A percentile compares a stretch with the other conserved stretches of the same genome.
Evolutionary conservation across 352 stramenopile species (phyloP).

Genomic region (Phytophthora litchii): DNA sequence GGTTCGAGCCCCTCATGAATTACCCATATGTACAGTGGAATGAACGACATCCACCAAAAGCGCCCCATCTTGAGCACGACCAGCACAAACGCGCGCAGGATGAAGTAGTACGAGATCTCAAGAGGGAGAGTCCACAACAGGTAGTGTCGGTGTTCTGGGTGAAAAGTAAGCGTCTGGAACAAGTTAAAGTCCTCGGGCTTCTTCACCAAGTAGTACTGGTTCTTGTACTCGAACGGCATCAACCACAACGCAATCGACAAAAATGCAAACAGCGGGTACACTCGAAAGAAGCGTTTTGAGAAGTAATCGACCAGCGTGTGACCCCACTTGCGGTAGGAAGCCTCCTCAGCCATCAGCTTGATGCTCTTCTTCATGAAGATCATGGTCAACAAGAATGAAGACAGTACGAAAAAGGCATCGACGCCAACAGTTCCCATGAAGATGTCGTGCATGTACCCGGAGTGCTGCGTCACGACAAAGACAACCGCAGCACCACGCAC

Average conservation of each 20-base stretch:
- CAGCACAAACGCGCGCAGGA: slow-evolving; percentile 19
- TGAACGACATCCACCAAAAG: slow-evolving; percentile 25
- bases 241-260: slow-evolving; percentile 13
- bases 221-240: slow-evolving; percentile 12
- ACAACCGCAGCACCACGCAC: slow-evolving; percentile 7
- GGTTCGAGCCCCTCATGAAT: slow-evolving; percentile 19
- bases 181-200: slow-evolving; percentile 14
- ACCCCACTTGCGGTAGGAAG: slow-evolving; percentile 3
- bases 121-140: slow-evolving; percentile 5
- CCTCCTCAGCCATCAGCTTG: slow-evolving; percentile 6
- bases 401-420: slow-evolving; percentile 17
- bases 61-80: slow-evolving; percentile 16
- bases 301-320: not conserved
- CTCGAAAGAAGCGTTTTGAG: slow-evolving; percentile 7
- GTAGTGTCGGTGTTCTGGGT: slow-evolving; percentile 11
- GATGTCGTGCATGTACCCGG: slow-evolving; percentile 11
- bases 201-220: slow-evolving; percentile 9
- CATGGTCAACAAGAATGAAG: slow-evolving; percentile 18
- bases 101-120: slow-evolving; percentile 8
- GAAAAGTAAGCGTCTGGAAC: slow-evolving; percentile 7
- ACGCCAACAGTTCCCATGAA: slow-evolving; percentile 12
- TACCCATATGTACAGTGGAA: slow-evolving; percentile 26
- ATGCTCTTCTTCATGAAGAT: slow-evolving; percentile 28
- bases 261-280: slow-evolving; percentile 7
- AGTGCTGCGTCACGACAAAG: slow-evolving; percentile 13